Conservation (phyloP, 202 grass and related monocot species). For the Eragrostis tef region DNA sequence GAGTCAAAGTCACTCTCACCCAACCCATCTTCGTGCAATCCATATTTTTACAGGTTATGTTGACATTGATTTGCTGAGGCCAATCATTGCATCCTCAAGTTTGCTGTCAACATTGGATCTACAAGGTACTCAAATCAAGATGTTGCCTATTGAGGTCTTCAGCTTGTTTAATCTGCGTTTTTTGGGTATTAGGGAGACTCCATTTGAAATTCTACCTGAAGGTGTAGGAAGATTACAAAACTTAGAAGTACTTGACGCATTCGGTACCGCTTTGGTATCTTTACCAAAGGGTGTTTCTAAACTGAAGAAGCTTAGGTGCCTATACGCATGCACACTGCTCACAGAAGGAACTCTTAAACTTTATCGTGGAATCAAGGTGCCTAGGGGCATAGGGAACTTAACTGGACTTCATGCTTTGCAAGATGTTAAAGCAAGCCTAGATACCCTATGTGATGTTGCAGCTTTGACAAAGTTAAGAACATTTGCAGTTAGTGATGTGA, state of each 20-base stretch:
- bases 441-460: slow-evolving; percentile 31
- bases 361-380: not conserved
- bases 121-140: slow-evolving; percentile 7
- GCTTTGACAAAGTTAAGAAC: slow-evolving; percentile 49
- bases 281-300: slow-evolving; percentile 39
- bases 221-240: slow-evolving; percentile 36
- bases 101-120: slow-evolving; percentile 29
- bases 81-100: not conserved
- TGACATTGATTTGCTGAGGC: not conserved
- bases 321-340: not conserved
- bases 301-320: slow-evolving; percentile 21
- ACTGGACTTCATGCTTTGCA: slow-evolving; percentile 41
- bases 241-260: slow-evolving; percentile 44
- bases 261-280: not conserved
- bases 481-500: slow-evolving; percentile 34
- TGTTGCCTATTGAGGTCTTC: slow-evolving; percentile 40
- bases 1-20: not conserved
- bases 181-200: slow-evolving; percentile 40
- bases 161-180: slow-evolving; percentile 48
- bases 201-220: slow-evolving; percentile 31
- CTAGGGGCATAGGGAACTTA: slow-evolving; percentile 23
- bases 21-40: not conserved
- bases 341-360: not conserved
- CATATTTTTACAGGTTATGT: not conserved
- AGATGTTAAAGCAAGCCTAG: slow-evolving; percentile 34